phyloP scores from a whole-genome alignment of 768 basidiomycete genomes.

The Amanita molliuscula region DNA sequence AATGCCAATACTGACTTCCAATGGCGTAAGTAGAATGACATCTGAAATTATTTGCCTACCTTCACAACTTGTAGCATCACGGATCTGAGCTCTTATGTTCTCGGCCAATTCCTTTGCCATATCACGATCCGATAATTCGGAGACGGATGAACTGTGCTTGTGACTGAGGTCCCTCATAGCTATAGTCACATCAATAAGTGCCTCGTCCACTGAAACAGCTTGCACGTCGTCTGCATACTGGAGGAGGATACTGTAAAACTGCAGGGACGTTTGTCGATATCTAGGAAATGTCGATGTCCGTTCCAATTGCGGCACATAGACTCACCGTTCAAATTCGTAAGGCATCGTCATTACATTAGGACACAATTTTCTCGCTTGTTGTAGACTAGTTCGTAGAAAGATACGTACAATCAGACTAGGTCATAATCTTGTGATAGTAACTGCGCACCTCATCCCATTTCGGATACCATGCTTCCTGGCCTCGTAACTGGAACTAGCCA shows the following conservation, averaged over 20 bases:
- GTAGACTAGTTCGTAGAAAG: slow-evolving; percentile 36
- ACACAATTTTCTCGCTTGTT: slow-evolving; percentile 72
- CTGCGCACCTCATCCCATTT: slow-evolving; percentile 85
- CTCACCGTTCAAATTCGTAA: slow-evolving; percentile 85
- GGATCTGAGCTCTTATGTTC: slow-evolving; percentile 66
- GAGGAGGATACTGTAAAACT: slow-evolving; percentile 92
- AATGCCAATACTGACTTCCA: slow-evolving; percentile 82
- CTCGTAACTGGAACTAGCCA: slow-evolving; percentile 92
- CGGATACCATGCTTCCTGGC: slow-evolving; percentile 80
- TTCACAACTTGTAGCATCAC: slow-evolving; percentile 76
- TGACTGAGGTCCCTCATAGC: slow-evolving; percentile 33
- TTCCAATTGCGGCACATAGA: not conserved
- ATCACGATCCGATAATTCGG: slow-evolving; percentile 29
- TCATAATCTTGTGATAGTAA: not conserved
- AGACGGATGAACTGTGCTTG: slow-evolving; percentile 10
- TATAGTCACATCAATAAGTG: slow-evolving; percentile 78
- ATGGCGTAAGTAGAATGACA: not conserved
- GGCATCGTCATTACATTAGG: slow-evolving; percentile 68
- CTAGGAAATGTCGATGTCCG: slow-evolving; percentile 23
- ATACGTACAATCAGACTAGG: not conserved
- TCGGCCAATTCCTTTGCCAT: slow-evolving; percentile 75
- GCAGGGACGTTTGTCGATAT: slow-evolving; percentile 74
- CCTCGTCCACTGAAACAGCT: slow-evolving; percentile 96
- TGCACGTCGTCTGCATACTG: slow-evolving; percentile 82
- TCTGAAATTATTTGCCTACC: slow-evolving; percentile 28